These are phyloP conservation scores for Malus fusca DNA, from an alignment of 306 rosid species.

Conservation along the genomic window DNA sequence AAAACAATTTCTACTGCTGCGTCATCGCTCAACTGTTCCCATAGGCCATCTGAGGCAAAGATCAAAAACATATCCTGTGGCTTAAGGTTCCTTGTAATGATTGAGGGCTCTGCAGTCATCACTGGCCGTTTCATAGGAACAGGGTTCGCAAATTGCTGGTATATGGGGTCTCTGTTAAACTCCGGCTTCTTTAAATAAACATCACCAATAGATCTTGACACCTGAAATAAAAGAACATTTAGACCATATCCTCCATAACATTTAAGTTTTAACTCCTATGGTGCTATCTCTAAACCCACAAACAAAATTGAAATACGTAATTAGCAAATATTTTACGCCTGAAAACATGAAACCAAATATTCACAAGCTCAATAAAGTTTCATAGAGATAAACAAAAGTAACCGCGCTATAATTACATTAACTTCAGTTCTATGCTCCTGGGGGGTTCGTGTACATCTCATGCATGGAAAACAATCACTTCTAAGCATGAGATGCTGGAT, in stretches of 20 bases:
- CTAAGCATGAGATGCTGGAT: slow-evolving; percentile 18
- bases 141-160: slow-evolving; percentile 62
- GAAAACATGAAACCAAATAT: background rate
- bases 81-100: slow-evolving; percentile 54
- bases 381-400: background rate
- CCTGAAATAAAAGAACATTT: slow-evolving; percentile 37
- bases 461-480: slow-evolving; percentile 3
- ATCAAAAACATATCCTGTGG: slow-evolving; percentile 80
- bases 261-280: background rate
- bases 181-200: slow-evolving; percentile 87
- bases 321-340: background rate
- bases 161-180: slow-evolving; percentile 59
- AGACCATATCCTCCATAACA: slow-evolving; percentile 10
- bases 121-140: slow-evolving; percentile 73
- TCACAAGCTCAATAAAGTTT: background rate
- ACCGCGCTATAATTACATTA: background rate
- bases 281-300: background rate
- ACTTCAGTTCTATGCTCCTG: background rate
- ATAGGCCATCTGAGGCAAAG: slow-evolving; percentile 97
- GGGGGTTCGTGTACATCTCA: background rate
- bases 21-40: slow-evolving; percentile 93
- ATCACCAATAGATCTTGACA: slow-evolving; percentile 93
- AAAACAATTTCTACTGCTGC: slow-evolving; percentile 80
- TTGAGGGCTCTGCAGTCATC: slow-evolving; percentile 91
- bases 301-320: background rate